Base-by-base conservation (phyloP, 192 early-diverging fungal species). In the Coemansia sp. region DNA sequence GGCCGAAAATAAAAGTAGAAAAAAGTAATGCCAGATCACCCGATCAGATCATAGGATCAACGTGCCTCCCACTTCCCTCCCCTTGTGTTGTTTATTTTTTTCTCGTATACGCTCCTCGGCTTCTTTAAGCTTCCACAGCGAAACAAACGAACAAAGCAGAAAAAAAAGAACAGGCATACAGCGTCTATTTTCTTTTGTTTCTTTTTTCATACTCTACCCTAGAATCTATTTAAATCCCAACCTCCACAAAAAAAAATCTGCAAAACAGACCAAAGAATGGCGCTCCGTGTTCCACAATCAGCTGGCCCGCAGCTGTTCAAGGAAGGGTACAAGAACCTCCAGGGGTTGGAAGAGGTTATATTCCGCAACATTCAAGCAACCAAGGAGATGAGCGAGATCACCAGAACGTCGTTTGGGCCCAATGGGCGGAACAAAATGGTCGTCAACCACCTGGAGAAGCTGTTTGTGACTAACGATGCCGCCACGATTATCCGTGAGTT, bases 391-490 rank as follows among this genome's bases (percentile, higher is more conserved):
- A 90, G 92, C 56, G 90, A 94, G 76, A 94, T 97, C 57, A 91
- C 92, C 26, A 89, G 95, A 56, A 99, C 97, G 20, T 99, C 97
- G 23, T 89, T 95, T 61, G 97, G 97, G 23, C 97, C 97, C 43
- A 97, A 99, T 66, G 97, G 80, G 38, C 92, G 95, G 68, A 99
- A 99, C 86, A 99, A 99, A 82, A 98, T 99, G 91, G 93, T 99
- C 41, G 95, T 99, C 80, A 99, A 99, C 80, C 97, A 99, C 77
- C 85, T 97, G 66, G 95, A 97, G 70, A 98, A 98, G 87, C 87
- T 99, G 43, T 95, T 99, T 83, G 95, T 99, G 33, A 99, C 97
- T 48, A 94, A 90, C 85, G 97, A 99, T 80, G 97, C 97, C n/a
- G 95, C 95, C 14, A 98, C 97, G 49, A 99, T 99, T 67, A 96